Evolutionary conservation across 768 basidiomycete genomes (phyloP).

Genomic region (Tulasnella sp.): DNA sequence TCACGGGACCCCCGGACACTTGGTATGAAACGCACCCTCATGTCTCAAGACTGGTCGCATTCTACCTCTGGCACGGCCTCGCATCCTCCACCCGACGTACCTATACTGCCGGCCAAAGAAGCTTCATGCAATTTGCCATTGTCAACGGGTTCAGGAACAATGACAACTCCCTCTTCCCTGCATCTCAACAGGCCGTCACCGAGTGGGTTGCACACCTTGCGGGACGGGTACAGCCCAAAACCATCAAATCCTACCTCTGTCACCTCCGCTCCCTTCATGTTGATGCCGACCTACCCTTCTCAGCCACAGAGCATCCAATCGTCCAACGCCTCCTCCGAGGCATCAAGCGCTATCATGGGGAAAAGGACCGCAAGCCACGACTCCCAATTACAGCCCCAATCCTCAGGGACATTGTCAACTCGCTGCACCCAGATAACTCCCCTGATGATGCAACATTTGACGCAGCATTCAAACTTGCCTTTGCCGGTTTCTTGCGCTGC

Average conservation of each 20-base stretch:
- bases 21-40: slow-evolving; percentile 20
- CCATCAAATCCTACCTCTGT: slow-evolving; percentile 25
- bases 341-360: slow-evolving; percentile 27
- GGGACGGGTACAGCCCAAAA: slow-evolving; percentile 20
- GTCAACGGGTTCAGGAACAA: slow-evolving; percentile 19
- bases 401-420: slow-evolving; percentile 17
- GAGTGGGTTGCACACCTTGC: slow-evolving; percentile 22
- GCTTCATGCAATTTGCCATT: slow-evolving; percentile 24
- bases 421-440: background rate
- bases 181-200: slow-evolving; percentile 6
- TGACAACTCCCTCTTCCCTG: slow-evolving; percentile 12
- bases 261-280: slow-evolving; percentile 24
- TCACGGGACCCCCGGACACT: slow-evolving; percentile 16
- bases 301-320: slow-evolving; percentile 23
- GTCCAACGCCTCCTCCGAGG: slow-evolving; percentile 26
- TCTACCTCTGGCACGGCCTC: slow-evolving; percentile 27
- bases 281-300: slow-evolving; percentile 25
- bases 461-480: slow-evolving; percentile 22
- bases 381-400: slow-evolving; percentile 24
- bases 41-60: slow-evolving; percentile 17
- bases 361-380: slow-evolving; percentile 22
- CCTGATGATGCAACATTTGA: slow-evolving; percentile 7
- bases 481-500: slow-evolving; percentile 21
- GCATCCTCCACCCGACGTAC: slow-evolving; percentile 25
- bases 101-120: slow-evolving; percentile 26